Conservation (phyloP, 805 yeast species). For the Saccharomycopsis lassenensis region DNA sequence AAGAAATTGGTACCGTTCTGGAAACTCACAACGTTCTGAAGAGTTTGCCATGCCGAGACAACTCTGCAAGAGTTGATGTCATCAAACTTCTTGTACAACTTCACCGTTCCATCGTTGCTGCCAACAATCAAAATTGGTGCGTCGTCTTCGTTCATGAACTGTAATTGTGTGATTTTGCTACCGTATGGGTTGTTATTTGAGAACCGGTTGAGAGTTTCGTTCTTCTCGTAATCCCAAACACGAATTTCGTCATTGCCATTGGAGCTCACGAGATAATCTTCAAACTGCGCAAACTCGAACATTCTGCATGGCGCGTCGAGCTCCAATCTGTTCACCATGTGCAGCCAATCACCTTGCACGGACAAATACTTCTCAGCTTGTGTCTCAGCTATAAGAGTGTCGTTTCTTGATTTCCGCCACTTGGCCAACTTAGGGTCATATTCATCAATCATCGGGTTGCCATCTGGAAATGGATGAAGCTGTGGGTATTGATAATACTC, state of each 20-base stretch:
- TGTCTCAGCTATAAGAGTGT: slow-evolving; percentile 72
- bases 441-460: slow-evolving; percentile 16
- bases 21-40: slow-evolving; percentile 73
- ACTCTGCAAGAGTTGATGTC: slow-evolving; percentile 43
- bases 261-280: slow-evolving; percentile 63
- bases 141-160: slow-evolving; percentile 88
- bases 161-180: slow-evolving; percentile 77
- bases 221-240: slow-evolving; percentile 79
- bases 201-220: slow-evolving; percentile 51
- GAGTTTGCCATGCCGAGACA: slow-evolving; percentile 85
- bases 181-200: slow-evolving; percentile 81
- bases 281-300: slow-evolving; percentile 82
- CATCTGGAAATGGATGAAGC: slow-evolving; percentile 16
- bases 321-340: slow-evolving; percentile 44
- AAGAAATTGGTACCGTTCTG: slow-evolving; percentile 75
- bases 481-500: slow-evolving; percentile 97
- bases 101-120: slow-evolving; percentile 89
- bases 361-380: slow-evolving; percentile 84
- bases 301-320: slow-evolving; percentile 74
- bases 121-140: slow-evolving; percentile 76
- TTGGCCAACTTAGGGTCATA: slow-evolving; percentile 14
- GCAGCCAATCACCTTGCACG: slow-evolving; percentile 77
- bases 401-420: slow-evolving; percentile 90
- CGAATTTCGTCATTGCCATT: slow-evolving; percentile 79
- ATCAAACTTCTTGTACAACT: slow-evolving; percentile 70